A percentile compares a stretch with the other conserved stretches of the same genome.
Conservation (phyloP, 2,329 filamentous ascomycete genomes). For the Trichoderma harzianum region DNA sequence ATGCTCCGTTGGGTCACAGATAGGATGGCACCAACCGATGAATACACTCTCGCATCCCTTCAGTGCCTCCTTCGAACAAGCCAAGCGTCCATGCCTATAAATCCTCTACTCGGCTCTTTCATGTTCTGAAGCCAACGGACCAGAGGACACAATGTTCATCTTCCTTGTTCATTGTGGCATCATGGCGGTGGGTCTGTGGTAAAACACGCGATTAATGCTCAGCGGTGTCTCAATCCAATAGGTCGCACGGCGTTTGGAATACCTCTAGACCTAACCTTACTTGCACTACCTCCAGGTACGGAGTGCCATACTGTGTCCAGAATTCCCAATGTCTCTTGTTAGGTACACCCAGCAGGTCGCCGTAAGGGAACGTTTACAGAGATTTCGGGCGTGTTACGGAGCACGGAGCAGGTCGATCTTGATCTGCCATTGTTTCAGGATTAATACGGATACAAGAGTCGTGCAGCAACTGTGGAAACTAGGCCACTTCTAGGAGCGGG, state of each 20-base stretch:
- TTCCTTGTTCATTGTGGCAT: background rate
- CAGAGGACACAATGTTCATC: background rate
- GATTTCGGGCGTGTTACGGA: conserved; percentile 8
- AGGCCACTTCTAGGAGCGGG: conserved; percentile 12
- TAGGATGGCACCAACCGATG: background rate
- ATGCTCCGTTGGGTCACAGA: background rate
- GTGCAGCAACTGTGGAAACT: conserved; percentile 4
- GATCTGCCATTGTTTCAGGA: conserved; percentile 26
- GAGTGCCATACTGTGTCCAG: background rate
- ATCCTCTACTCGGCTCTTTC: background rate
- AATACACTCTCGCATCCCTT: background rate
- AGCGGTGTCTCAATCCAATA: background rate
- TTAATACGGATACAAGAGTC: conserved; percentile 6
- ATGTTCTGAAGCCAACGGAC: background rate
- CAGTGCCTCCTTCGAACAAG: background rate
- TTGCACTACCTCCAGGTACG: background rate
- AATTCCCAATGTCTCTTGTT: background rate
- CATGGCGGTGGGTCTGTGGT: background rate
- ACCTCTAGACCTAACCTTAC: background rate
- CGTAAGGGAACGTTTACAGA: background rate
- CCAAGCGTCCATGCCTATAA: background rate
- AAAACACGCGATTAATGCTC: conserved; percentile 11
- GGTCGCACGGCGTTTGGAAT: background rate
- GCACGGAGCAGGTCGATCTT: conserved; percentile 22
- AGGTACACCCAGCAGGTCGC: conserved; percentile 1